Evolutionary conservation across 1,139 yeast species (phyloP), one percentile per base, ranked within the genome.

Genomic region (Geotrichum cucujoidarum): DNA sequence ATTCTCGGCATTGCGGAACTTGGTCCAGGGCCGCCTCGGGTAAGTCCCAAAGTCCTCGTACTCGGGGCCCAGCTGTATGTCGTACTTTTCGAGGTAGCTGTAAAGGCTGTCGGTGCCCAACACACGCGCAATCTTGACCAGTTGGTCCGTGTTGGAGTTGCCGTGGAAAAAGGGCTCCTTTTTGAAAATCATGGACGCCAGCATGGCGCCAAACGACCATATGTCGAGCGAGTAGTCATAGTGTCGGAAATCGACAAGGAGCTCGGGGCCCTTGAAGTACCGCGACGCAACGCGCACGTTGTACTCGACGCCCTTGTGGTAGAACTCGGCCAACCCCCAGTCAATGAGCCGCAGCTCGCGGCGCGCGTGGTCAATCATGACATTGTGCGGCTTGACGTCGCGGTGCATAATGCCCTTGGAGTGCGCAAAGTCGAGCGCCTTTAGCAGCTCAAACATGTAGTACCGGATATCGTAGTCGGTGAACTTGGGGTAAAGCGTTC

Each of bases 131-230:
- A 90, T 90, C 64, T 90, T 94, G 37, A 90, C 92, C 59, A 90
- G 73, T 67, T 90, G 97, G 67, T 90, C 97, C 40, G 90, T 87
- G 65, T 90, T 90, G 40, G 95, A 86, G 56, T 85, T 87, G 27
- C 97, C 97, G 62, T 89, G 95, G 74, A 90, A 90, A 61, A 90
- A 88, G 1, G 97, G 97, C 61, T 90, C 97, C 66, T 86, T 88
- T 65, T 84, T 83, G 68, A 90, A 90, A n/a, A 89, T 83, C 76
- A 90, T 86, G 14, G 95, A 83, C n/a, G 97, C 97, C 55, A 90
- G 71, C 94, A 88, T 88, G 52, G 97, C 94, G 35, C 97, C 97
- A 55, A 79, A 87, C 2, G 95, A 84, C 97, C 97, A 90, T 62
- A 90, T 68, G 65, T 90, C 97, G 49, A 90, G 73, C 4, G 95